These are phyloP conservation scores for Colletotrichum endophyticum DNA, from an alignment of 2,329 filamentous ascomycete species.

Conservation along the genomic window DNA sequence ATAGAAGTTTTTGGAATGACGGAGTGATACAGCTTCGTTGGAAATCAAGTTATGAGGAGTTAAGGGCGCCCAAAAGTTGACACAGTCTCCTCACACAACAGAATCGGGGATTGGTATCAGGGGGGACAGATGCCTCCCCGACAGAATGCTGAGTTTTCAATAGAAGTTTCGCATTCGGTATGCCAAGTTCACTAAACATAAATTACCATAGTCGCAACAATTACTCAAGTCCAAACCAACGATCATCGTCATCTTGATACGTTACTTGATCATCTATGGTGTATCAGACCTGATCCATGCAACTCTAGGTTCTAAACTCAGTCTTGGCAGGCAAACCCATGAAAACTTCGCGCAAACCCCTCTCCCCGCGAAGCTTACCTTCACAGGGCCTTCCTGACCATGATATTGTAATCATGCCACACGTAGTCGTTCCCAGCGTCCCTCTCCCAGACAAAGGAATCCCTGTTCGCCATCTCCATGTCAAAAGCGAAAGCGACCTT, in stretches of 20 bases:
- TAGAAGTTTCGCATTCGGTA: neutral
- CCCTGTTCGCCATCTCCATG: neutral
- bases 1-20: rapidly evolving
- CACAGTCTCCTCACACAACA: rapidly evolving
- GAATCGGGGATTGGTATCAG: rapidly evolving
- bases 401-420: neutral
- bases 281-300: neutral
- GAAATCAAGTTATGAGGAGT: neutral
- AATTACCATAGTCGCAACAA: neutral
- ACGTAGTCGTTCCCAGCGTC: constrained; percentile 2
- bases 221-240: neutral
- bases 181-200: neutral
- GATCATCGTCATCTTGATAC: neutral
- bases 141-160: rapidly evolving
- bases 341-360: neutral
- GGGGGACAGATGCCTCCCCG: neutral
- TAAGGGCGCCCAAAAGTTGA: rapidly evolving
- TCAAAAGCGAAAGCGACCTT: neutral
- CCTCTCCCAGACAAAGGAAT: neutral
- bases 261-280: neutral
- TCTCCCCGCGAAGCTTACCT: neutral
- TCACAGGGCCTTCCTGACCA: neutral
- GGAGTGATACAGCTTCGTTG: neutral
- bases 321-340: neutral
- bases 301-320: neutral